phyloP scores from a whole-genome alignment of 1,139 yeast genomes.

The Diutina ranongensis region DNA sequence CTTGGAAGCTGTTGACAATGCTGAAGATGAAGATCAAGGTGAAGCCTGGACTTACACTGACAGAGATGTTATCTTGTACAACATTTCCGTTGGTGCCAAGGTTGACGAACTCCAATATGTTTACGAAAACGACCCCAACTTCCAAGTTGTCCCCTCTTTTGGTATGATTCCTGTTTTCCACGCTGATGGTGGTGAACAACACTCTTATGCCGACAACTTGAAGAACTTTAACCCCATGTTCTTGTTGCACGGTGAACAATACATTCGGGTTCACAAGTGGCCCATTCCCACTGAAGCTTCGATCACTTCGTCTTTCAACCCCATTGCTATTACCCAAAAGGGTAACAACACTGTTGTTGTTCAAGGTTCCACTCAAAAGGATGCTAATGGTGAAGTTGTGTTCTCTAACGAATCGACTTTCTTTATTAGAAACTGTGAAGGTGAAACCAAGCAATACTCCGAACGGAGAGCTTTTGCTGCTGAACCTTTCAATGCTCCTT shows the following conservation, averaged over 20 bases:
- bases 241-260: constrained; percentile 93
- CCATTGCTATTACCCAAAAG: constrained; percentile 74
- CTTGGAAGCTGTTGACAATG: constrained; percentile 50
- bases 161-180: constrained; percentile 73
- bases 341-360: constrained; percentile 80
- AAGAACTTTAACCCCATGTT: constrained; percentile 82
- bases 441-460: constrained; percentile 28
- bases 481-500: constrained; percentile 55
- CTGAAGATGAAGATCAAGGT: constrained; percentile 22
- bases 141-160: constrained; percentile 86
- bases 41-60: constrained; percentile 15
- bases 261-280: constrained; percentile 64
- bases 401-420: constrained; percentile 80
- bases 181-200: constrained; percentile 34
- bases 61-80: constrained; percentile 73
- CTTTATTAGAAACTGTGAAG: constrained; percentile 72
- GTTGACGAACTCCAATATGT: constrained; percentile 67
- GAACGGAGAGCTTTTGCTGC: constrained; percentile 50
- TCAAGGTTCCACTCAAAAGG: constrained; percentile 63
- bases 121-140: constrained; percentile 67
- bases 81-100: constrained; percentile 81
- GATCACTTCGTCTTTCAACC: constrained; percentile 49
- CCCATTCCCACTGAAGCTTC: constrained; percentile 70
- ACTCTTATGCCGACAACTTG: constrained; percentile 46
- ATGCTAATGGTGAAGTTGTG: constrained; percentile 51